Percentiles rank a stretch among this genome's conserved stretches.
Evolutionary conservation across 257 asterid species (phyloP).

Genomic region (Lithospermum erythrorhizon): DNA sequence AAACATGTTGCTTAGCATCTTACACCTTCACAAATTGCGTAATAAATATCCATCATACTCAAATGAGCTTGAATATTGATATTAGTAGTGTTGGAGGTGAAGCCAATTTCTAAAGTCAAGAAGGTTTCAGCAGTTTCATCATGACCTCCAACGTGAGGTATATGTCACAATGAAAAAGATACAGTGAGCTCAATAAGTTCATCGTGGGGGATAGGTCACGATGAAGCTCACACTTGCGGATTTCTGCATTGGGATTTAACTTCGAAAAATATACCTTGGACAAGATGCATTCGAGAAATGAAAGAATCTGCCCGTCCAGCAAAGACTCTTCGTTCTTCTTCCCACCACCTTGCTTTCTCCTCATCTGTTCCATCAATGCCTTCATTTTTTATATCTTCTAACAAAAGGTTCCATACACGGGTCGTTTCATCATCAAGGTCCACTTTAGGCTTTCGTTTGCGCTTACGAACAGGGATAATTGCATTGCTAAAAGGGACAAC

Average conservation of each 20-base stretch:
- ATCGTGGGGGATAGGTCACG: too few relatives aligned
- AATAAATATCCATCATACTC: background rate
- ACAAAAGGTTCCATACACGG: constrained; percentile 44
- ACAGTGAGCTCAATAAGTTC: too few relatives aligned
- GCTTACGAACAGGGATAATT: constrained; percentile 31
- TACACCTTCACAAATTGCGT: background rate
- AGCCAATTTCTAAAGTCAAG: too few relatives aligned
- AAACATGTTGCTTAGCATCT: background rate
- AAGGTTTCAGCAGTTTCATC: too few relatives aligned
- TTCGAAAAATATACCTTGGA: constrained; percentile 33
- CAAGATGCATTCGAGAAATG: constrained; percentile 48
- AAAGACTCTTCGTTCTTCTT: constrained; percentile 37
- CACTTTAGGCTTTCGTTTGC: constrained; percentile 54
- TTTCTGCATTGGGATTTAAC: too few relatives aligned
- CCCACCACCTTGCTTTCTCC: constrained; percentile 45
- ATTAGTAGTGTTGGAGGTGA: too few relatives aligned
- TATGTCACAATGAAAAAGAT: too few relatives aligned
- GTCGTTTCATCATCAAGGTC: constrained; percentile 44
- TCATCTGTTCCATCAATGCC: constrained; percentile 46
- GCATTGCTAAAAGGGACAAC: constrained; percentile 50
- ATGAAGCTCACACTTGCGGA: too few relatives aligned
- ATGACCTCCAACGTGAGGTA: too few relatives aligned
- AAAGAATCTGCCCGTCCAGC: constrained; percentile 43
- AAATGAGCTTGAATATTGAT: constrained; percentile 1
- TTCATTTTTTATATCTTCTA: constrained; percentile 41